Conservation (phyloP, 345 rosid species). For the Syzygium oleosum region DNA sequence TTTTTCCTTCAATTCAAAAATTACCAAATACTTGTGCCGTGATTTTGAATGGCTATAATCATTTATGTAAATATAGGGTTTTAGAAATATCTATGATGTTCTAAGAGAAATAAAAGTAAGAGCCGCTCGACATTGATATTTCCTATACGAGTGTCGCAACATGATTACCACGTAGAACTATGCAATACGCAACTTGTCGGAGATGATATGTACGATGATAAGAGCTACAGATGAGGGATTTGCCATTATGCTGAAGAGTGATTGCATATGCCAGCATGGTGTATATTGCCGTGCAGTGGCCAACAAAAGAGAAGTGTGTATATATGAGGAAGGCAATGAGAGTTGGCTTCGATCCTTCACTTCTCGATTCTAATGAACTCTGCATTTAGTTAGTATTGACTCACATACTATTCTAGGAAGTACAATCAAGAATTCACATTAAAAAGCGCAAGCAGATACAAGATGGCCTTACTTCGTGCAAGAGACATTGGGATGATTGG, state of each 20-base stretch:
- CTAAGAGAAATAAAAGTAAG: neutral
- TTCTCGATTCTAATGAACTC: neutral
- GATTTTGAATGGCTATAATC: neutral
- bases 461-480: neutral
- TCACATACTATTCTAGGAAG: neutral
- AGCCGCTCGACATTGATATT: neutral
- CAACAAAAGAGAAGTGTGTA: neutral
- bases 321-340: neutral
- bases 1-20: neutral
- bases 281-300: neutral
- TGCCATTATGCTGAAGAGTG: neutral
- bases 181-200: neutral
- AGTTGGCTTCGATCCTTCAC: neutral
- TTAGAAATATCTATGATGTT: neutral
- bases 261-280: neutral
- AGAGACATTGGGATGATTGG: neutral
- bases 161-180: neutral
- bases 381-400: neutral
- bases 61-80: neutral
- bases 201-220: neutral
- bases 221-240: neutral
- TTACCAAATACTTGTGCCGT: neutral
- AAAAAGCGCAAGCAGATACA: neutral
- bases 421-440: neutral
- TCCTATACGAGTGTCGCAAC: neutral